Evolutionary conservation across 2,329 filamentous ascomycete species (phyloP).

Genomic region (Xenoacremonium recifei): DNA sequence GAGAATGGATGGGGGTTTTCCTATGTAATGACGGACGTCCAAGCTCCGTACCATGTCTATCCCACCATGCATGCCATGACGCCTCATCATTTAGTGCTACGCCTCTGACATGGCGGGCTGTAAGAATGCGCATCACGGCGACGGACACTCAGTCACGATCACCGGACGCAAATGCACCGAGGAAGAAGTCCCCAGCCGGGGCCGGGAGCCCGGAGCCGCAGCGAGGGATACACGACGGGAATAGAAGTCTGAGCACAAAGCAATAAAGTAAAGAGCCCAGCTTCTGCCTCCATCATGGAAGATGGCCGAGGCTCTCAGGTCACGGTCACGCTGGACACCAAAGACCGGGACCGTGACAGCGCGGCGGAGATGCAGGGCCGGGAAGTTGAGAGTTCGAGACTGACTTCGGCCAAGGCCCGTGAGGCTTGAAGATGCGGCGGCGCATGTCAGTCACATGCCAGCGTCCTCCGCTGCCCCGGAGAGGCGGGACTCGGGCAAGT

Average conservation of each 20-base stretch:
- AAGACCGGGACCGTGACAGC: neutral
- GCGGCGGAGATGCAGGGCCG: neutral
- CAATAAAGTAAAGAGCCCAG: neutral
- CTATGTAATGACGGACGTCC: no score
- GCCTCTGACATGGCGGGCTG: no score
- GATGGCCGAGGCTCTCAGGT: neutral
- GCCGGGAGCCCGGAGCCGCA: neutral
- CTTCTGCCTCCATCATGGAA: neutral
- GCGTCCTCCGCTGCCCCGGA: slow-evolving; percentile 29
- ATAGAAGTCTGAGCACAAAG: no score
- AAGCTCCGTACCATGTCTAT: no score
- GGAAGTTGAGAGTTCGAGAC: neutral
- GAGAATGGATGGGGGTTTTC: no score
- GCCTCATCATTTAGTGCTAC: no score
- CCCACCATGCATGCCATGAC: no score
- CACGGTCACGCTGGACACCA: neutral
- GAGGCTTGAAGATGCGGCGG: neutral
- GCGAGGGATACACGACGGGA: neutral
- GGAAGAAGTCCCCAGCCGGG: no score
- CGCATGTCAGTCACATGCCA: slow-evolving; percentile 27
- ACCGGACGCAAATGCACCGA: no score
- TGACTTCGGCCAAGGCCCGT: neutral
- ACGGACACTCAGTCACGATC: no score
- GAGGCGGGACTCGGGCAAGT: slow-evolving; percentile 24
- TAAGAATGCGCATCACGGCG: no score